Base-by-base conservation (phyloP, 768 basidiomycete species). In the Suillus weaverae region DNA sequence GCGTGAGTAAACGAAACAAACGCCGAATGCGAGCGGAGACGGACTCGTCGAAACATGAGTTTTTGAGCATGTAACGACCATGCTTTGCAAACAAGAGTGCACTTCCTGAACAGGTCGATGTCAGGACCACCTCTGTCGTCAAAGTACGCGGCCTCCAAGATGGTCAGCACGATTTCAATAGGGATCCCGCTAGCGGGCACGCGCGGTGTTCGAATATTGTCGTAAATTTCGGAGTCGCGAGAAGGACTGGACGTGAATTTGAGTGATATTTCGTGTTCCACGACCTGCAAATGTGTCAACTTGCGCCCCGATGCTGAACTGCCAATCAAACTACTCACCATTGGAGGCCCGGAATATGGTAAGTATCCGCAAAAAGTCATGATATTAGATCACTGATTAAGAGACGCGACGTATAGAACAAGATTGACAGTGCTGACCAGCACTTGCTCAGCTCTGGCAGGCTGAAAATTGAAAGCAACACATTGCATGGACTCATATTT, bases 41-140 rank as follows among this genome's bases (percentile, higher is more conserved):
- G 78, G 62, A 90, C 84, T 54, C 79, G 76, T 62, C 80, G 79
- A 75, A 91, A 92, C 55, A 91, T 79, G 20, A 89, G 81, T 63
- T 82, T 85, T 74, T 92, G 90, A 0, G 87, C 82, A 35, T 82
- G 78, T n/a, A 76, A 68, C 1, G 88, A 85, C 90, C 91, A 92
- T 32, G 83, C 79, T 72, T 78, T 82, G 81, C 84, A 90, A 30
- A 92, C 88, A 56, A 91, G 82, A 3, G 89, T 78, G 70, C 85
- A 89, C 55, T 81, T 73, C 60, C 72, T 74, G 56, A 91, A 80
- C 22, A 89, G 78, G 14, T 73, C 68, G 46, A 75, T 71, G 68
- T 83, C 77, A 5, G 76, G 70, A 59, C 76, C 72, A 36, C 74
- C 66, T 33, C 77, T 72, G 39, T 79, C 75, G 57, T 80, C 75